Percentiles rank a stretch among this genome's conserved stretches.
These are phyloP conservation scores for Trametes cinnabarina DNA, from an alignment of 768 basidiomycete species.

Conservation along the genomic window DNA sequence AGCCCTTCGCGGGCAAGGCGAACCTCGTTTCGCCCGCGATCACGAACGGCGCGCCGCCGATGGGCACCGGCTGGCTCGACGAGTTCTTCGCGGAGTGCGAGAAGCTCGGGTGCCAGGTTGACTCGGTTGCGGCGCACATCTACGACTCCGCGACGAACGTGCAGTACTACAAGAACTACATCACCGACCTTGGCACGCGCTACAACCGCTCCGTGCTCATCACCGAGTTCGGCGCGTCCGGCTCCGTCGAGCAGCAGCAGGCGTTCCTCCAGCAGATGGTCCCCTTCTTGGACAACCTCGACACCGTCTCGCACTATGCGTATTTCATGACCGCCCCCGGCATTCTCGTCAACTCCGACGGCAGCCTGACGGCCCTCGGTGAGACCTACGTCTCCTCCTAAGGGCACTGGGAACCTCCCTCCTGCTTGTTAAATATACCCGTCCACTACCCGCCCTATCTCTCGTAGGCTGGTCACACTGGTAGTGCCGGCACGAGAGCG, in stretches of 20 bases:
- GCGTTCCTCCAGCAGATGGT: conserved; percentile 29
- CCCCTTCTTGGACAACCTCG: conserved; percentile 29
- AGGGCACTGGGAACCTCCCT: not conserved
- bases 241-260: conserved; percentile 23
- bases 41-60: conserved; percentile 33
- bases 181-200: conserved; percentile 27
- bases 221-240: conserved; percentile 33
- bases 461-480: not conserved
- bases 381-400: conserved; percentile 26
- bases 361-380: conserved; percentile 24
- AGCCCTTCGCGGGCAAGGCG: conserved; percentile 33
- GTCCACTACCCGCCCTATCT: not conserved
- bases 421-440: not conserved
- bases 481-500: not conserved
- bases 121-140: conserved; percentile 31
- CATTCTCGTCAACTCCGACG: conserved; percentile 28
- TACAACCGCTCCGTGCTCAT: conserved; percentile 30
- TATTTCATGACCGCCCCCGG: conserved; percentile 27
- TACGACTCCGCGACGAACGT: conserved; percentile 32
- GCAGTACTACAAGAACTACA: conserved; percentile 32
- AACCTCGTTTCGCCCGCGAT: conserved; percentile 32
- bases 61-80: conserved; percentile 33
- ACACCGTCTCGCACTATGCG: conserved; percentile 26
- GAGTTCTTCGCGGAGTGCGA: conserved; percentile 29
- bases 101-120: conserved; percentile 27